Percentiles rank a stretch among this genome's conserved stretches.
Conservation (phyloP, 306 rosid genomes). For the Styphnolobium japonicum region DNA sequence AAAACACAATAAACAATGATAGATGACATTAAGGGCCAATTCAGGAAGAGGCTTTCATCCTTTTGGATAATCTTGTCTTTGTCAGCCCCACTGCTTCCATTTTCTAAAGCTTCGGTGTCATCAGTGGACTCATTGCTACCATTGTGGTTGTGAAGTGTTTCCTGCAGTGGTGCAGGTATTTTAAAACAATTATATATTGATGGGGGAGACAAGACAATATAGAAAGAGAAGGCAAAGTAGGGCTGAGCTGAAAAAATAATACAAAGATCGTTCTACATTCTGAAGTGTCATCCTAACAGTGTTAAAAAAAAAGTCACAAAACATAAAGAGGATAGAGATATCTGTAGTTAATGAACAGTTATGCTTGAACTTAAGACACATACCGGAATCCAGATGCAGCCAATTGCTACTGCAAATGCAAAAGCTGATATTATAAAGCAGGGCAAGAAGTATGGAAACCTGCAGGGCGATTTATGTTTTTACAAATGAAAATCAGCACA, state of each 20-base stretch:
- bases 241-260: background rate
- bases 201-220: background rate
- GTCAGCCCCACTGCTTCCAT: conserved; percentile 25
- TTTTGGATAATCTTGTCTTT: conserved; percentile 13
- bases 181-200: background rate
- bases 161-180: conserved; percentile 44
- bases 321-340: background rate
- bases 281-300: background rate
- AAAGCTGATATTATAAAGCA: conserved; percentile 35
- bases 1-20: conserved; percentile 57
- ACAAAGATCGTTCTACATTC: background rate
- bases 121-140: conserved; percentile 15
- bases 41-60: conserved; percentile 56
- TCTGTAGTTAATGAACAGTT: background rate
- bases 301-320: background rate
- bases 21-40: conserved; percentile 91
- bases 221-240: background rate
- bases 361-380: background rate
- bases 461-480: conserved; percentile 16
- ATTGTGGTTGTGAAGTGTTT: conserved; percentile 71
- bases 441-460: conserved; percentile 50
- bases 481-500: background rate
- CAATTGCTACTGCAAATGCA: conserved; percentile 19
- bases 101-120: conserved; percentile 50
- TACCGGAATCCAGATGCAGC: conserved; percentile 52